Base-by-base conservation (phyloP, 805 yeast species). In the Saccharomycopsis amapae region DNA sequence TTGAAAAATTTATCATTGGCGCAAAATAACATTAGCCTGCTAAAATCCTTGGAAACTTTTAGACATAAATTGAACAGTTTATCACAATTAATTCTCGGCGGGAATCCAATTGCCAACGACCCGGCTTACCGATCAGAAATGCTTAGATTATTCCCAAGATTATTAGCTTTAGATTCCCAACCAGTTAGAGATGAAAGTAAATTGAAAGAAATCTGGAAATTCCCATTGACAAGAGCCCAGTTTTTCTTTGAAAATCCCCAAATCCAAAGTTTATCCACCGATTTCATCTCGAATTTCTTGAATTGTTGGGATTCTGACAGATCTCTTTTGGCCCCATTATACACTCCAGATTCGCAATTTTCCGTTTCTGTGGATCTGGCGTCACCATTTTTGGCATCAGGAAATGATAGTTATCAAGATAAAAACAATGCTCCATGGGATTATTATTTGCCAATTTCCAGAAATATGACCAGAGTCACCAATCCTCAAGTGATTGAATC, bases 341-440 rank as follows among this genome's bases (percentile, higher is more conserved):
- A 93, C 60, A 86, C 93, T 43, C 75, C 76, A 40, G 83, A 81
- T 56, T 86, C 97, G 0, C 85, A 83, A 58, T 90, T 93, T 56
- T 88, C 97, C 0, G 60, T 83, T 45, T 82, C 85, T 50, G 78
- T 81, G 19, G 94, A 87, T 63, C 68, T 85, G 1, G 66, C 79
- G 0, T 81, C 82, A 38, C 90, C 95, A 6, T 22, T n/a, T 26
- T 48, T 17, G 5, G 18, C 26, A 7, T 17, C 18, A 22, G 24
- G 25, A 6, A 19, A 38, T 17, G 32, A 24, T 24, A 30, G 9
- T 5, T 23, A 25, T 20, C 28, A 32, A 12, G 33, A 46, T 24
- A 38, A 24, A 25, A 33, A 20, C 30, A 31, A 38, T 18, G 44
- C 45, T 15, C 60, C 75, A 1, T 83, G 85, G 70, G 81, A 83